These are phyloP conservation scores for Penicillium psychrofluorescens DNA, from an alignment of 495 filamentous ascomycete species.

Conservation along the genomic window DNA sequence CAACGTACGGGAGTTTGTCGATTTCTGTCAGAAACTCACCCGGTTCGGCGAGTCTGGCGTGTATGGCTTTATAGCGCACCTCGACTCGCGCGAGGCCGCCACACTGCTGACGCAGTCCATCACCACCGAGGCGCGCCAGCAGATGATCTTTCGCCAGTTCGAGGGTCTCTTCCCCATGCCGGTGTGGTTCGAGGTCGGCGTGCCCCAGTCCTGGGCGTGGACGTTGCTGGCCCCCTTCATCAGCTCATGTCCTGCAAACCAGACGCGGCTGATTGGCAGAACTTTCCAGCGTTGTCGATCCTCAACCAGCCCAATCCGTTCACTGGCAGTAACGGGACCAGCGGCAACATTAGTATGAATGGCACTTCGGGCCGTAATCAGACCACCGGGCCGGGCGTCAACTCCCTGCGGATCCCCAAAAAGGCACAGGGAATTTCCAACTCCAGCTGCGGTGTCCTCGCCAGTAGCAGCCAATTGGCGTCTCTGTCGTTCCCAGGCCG, in stretches of 20 bases:
- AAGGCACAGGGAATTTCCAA: slow-evolving; percentile 40
- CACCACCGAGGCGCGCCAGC: slow-evolving; percentile 79
- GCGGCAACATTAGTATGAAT: neutral
- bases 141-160: slow-evolving; percentile 85
- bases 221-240: slow-evolving; percentile 80
- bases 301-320: slow-evolving; percentile 72
- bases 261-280: slow-evolving; percentile 82
- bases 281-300: slow-evolving; percentile 71
- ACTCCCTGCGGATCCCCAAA: slow-evolving; percentile 13
- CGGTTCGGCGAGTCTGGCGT: slow-evolving; percentile 77
- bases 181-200: slow-evolving; percentile 74
- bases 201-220: slow-evolving; percentile 87
- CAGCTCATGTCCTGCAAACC: slow-evolving; percentile 64
- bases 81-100: slow-evolving; percentile 68
- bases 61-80: slow-evolving; percentile 75
- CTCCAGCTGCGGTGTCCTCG: slow-evolving; percentile 40
- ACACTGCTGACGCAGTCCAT: slow-evolving; percentile 70
- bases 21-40: slow-evolving; percentile 83
- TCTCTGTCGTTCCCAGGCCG: slow-evolving; percentile 73
- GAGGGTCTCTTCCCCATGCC: slow-evolving; percentile 78
- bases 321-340: slow-evolving; percentile 18
- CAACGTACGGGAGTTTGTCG: slow-evolving; percentile 71
- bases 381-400: slow-evolving; percentile 10
- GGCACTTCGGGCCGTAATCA: slow-evolving; percentile 4
- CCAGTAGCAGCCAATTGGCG: slow-evolving; percentile 57